Percentiles rank a stretch among this genome's conserved stretches.
Conservation (phyloP, 768 basidiomycete species). For the Coprinopsis cinerea region DNA sequence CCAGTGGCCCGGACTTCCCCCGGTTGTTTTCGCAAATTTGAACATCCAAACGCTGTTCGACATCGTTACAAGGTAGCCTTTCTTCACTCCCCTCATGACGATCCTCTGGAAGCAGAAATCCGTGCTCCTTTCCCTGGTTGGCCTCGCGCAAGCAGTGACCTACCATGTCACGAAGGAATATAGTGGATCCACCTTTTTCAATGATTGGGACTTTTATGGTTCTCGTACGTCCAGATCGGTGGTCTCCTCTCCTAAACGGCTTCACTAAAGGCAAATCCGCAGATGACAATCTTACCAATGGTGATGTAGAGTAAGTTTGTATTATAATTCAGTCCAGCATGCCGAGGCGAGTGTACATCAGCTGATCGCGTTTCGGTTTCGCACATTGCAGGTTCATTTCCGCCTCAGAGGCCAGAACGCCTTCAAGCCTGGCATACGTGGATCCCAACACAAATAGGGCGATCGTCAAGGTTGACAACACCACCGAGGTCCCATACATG, state of each 20-base stretch:
- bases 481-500: constrained; percentile 42
- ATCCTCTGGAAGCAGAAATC: background rate
- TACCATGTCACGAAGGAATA: constrained; percentile 8
- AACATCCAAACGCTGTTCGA: too few relatives aligned
- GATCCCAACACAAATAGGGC: constrained; percentile 58
- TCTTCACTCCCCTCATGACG: background rate
- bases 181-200: constrained; percentile 9
- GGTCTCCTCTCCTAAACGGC: background rate
- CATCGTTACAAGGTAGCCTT: too few relatives aligned
- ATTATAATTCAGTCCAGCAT: background rate
- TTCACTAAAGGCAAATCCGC: background rate
- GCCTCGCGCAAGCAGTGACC: background rate
- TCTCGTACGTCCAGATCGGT: constrained; percentile 1
- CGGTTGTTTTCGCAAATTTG: too few relatives aligned
- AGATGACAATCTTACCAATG: constrained; percentile 10
- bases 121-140: background rate
- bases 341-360: background rate
- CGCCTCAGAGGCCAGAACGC: constrained; percentile 18
- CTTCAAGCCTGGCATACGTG: constrained; percentile 44
- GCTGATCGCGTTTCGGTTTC: too few relatives aligned
- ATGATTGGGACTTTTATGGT: constrained; percentile 12
- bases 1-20: too few relatives aligned
- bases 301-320: constrained; percentile 7
- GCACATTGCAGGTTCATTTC: constrained; percentile 49
- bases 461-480: constrained; percentile 71